Percentiles rank a stretch among this genome's conserved stretches.
Evolutionary conservation across 1,284 basidiomycete species (phyloP).

Genomic region (Vanrija pseudolonga): DNA sequence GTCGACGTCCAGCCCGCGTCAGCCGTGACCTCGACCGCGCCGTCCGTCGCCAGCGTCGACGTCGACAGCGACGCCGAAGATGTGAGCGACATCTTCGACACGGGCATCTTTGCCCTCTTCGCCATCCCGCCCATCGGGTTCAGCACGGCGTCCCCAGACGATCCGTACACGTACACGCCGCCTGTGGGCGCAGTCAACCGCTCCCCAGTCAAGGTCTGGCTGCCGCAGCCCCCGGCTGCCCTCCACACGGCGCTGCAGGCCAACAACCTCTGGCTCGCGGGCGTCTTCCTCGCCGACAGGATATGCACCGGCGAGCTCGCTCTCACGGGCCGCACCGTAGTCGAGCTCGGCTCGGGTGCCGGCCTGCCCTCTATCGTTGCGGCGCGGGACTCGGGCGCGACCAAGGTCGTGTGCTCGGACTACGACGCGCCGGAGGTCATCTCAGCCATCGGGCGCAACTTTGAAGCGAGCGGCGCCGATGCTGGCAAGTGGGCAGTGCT

Average conservation of each 20-base stretch:
- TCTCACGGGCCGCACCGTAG: constrained; percentile 19
- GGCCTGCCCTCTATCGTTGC: constrained; percentile 39
- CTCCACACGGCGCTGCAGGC: constrained; percentile 44
- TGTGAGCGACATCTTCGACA: constrained; percentile 37
- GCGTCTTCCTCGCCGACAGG: constrained; percentile 42
- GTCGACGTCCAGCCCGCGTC: no score
- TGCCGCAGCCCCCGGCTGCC: constrained; percentile 35
- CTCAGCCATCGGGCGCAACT: constrained; percentile 29
- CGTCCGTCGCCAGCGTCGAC: no score
- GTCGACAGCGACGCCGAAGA: constrained; percentile 14
- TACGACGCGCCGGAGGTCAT: constrained; percentile 39
- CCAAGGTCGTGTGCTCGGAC: constrained; percentile 39
- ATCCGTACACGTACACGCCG: constrained; percentile 21
- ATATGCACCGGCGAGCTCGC: constrained; percentile 20
- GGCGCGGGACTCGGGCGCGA: constrained; percentile 11
- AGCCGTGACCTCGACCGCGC: no score
- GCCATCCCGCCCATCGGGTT: constrained; percentile 40
- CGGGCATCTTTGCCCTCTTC: constrained; percentile 35
- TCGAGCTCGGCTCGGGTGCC: constrained; percentile 45
- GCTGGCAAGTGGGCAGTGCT: constrained; percentile 22
- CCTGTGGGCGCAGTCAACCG: constrained; percentile 21
- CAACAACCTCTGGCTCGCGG: constrained; percentile 44
- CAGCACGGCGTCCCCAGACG: constrained; percentile 12
- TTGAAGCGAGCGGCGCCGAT: not conserved
- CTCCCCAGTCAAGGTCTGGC: constrained; percentile 26